These are phyloP conservation scores for Russula lepida DNA, from an alignment of 768 basidiomycete genomes.

Conservation along the genomic window DNA sequence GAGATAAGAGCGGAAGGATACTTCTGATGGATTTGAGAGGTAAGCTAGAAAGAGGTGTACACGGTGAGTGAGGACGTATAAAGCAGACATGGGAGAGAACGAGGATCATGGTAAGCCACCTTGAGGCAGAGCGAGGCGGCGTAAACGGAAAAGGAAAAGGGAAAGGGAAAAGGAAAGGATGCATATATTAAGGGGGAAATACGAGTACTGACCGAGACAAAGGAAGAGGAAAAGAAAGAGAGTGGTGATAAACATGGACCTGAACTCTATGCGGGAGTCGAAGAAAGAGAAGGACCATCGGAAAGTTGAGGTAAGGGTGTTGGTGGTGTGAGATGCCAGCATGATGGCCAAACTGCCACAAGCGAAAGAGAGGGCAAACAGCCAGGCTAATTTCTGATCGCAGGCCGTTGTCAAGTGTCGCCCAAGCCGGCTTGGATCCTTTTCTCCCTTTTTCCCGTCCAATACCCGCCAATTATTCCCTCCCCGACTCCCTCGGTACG, in stretches of 20 bases:
- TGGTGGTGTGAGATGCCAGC: slow-evolving; percentile 7
- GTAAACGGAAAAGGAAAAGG: slow-evolving; percentile 11
- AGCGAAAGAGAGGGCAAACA: slow-evolving; percentile 6
- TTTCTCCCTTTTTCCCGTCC: neutral
- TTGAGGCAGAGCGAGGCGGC: neutral
- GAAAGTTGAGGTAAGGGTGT: slow-evolving; percentile 26
- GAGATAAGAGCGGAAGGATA: slow-evolving; percentile 87
- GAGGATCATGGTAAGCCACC: neutral
- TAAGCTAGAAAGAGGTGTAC: slow-evolving; percentile 51
- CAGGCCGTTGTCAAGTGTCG: slow-evolving; percentile 15
- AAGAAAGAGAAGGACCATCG: slow-evolving; percentile 40
- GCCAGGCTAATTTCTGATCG: slow-evolving; percentile 1
- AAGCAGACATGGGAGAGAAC: neutral
- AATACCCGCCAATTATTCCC: neutral
- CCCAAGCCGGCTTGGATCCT: neutral
- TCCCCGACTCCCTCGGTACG: neutral
- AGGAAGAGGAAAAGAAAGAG: slow-evolving; percentile 61
- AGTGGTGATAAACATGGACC: slow-evolving; percentile 61
- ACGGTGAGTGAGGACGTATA: slow-evolving; percentile 20
- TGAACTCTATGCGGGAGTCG: slow-evolving; percentile 52
- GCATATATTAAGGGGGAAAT: neutral
- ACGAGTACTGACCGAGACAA: slow-evolving; percentile 54
- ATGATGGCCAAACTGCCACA: slow-evolving; percentile 8
- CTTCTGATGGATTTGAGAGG: slow-evolving; percentile 90
- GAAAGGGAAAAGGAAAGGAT: neutral